Evolutionary conservation across 441 rosid genomes (phyloP), one percentile per base, ranked within the genome.

Genomic region (Dalechampia spathulata): DNA sequence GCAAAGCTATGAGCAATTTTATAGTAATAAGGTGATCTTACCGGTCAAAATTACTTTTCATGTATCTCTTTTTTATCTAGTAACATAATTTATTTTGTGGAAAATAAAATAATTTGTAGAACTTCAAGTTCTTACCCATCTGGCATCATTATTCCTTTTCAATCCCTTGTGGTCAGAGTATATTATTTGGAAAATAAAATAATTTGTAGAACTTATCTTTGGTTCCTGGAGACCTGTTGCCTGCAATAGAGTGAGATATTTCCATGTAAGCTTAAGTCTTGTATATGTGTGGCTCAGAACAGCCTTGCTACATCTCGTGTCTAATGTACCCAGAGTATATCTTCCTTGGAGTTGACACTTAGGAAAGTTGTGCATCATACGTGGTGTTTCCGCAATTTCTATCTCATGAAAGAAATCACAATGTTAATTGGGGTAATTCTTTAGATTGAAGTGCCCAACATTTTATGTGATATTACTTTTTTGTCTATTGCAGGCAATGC

Each of bases 401-500:
- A 15, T n/a, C 27, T 17, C 7, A 2, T 7, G 0, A 15, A 26
- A 50, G 4, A 38, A 3, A 13, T 38, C 41, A 38, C 15, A 38
- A 11, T 13, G 41, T 38, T n/a, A 38, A 38, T 38, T 38, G 41
- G 11, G n/a, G 16, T 4, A 39, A 26, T 21, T 27, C 52, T 19
- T 60, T 5, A 50, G 41, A 40, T 38, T 40, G 3, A 26, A 41
- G n/a, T 28, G 39, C 3, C 14, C n/a, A 49, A 32, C n/a, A n/a
- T n/a, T 34, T 19, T 41, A 14, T 10, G 27, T 61, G 21, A 61
- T 37, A 9, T n/a, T 34, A 57, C 23, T 32, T 39, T 4, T 40
- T 50, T 37, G 23, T 47, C 55, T 62, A 28, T 51, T 73, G 57
- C 79, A 89, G 99, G 86, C 75, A 16, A 49, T 36, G 41, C 86